A percentile compares a stretch with the other conserved stretches of the same genome.
Conservation (phyloP, 257 asterid genomes). For the Dorcoceras hygrometricum region DNA sequence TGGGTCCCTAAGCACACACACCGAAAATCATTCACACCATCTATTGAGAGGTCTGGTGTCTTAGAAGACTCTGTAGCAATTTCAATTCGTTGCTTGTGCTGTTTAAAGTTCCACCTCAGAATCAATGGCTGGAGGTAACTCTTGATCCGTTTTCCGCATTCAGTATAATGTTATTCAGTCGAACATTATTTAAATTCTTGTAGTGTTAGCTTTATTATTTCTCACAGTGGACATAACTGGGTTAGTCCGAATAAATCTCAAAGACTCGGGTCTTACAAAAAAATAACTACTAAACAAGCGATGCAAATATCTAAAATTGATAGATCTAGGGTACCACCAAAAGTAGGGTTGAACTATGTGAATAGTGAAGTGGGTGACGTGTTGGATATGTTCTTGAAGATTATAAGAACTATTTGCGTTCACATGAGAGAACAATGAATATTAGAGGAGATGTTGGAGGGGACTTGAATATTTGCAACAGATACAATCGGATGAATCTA, state of each 20-base stretch:
- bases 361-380: conserved; percentile 8
- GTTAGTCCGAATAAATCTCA: background rate
- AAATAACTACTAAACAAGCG: background rate
- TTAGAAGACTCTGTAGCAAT: too few species aligned
- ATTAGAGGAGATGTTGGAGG: conserved; percentile 4
- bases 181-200: too few species aligned
- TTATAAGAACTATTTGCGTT: conserved; percentile 2
- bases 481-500: too few species aligned
- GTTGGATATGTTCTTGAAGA: conserved; percentile 4
- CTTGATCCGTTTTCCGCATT: too few species aligned
- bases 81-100: too few species aligned
- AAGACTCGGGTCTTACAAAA: background rate
- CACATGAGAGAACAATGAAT: background rate
- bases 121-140: too few species aligned
- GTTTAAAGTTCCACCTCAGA: too few species aligned
- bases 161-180: too few species aligned
- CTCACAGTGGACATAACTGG: background rate
- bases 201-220: background rate
- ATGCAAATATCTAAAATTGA: conserved; percentile 1
- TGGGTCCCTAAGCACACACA: too few species aligned
- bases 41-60: too few species aligned
- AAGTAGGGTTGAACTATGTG: conserved; percentile 13
- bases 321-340: conserved; percentile 6
- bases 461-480: background rate
- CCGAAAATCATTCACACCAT: too few species aligned